These are phyloP conservation scores for Ceratocystis cacaofunesta DNA, from an alignment of 2,329 filamentous ascomycete genomes.

Conservation along the genomic window DNA sequence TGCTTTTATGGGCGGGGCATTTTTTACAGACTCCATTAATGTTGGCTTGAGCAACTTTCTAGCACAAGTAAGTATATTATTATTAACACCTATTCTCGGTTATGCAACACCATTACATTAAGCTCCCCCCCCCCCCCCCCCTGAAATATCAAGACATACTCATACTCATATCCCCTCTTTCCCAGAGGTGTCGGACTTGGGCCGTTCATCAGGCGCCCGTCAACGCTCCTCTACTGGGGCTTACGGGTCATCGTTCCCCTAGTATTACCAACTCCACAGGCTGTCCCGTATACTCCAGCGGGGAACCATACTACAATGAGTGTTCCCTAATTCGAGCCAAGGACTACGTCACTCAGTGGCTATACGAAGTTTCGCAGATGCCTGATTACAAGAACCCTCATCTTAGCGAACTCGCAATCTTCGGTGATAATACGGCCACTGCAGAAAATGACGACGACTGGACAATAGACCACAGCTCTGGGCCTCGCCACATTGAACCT, in stretches of 20 bases:
- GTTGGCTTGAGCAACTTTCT: constrained; percentile 37
- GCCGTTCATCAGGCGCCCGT: constrained; percentile 36
- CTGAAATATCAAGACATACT: constrained; percentile 19
- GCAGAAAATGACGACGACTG: not conserved
- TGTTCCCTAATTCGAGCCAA: constrained; percentile 44
- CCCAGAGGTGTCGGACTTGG: constrained; percentile 46
- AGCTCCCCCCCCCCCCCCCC: not conserved
- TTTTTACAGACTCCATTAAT: constrained; percentile 26
- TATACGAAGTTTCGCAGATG: constrained; percentile 38
- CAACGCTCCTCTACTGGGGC: constrained; percentile 38
- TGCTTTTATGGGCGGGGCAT: constrained; percentile 35
- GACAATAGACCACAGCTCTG: constrained; percentile 2
- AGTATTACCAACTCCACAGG: constrained; percentile 34
- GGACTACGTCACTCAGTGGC: constrained; percentile 41
- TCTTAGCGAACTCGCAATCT: constrained; percentile 18
- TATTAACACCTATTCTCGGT: not conserved
- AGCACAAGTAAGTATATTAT: constrained; percentile 29
- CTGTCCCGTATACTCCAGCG: constrained; percentile 55
- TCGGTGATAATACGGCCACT: not conserved
- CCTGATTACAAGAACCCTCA: constrained; percentile 28
- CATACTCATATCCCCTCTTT: constrained; percentile 15
- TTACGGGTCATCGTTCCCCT: constrained; percentile 32
- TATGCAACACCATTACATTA: not conserved
- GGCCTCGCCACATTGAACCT: not conserved
- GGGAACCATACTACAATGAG: constrained; percentile 44